phyloP scores from a whole-genome alignment of 108 stramenopile species.

The Skeletonema grethae region DNA sequence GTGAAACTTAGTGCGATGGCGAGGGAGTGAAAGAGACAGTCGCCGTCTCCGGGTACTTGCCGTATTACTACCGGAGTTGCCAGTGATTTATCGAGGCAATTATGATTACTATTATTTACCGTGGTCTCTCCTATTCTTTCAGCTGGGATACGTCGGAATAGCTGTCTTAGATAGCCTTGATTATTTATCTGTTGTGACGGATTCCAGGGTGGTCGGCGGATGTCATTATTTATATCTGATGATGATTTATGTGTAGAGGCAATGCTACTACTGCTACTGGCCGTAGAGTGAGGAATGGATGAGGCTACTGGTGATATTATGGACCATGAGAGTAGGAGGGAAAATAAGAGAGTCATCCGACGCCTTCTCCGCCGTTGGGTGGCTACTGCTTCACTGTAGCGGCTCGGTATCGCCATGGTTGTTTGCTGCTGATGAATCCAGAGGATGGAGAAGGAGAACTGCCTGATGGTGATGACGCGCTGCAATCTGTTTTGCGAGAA shows the following conservation, averaged over 20 bases:
- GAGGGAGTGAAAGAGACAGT: constrained; percentile 56
- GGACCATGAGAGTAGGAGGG: not conserved
- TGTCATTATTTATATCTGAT: not conserved
- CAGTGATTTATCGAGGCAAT: not conserved
- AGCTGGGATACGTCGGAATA: constrained; percentile 25
- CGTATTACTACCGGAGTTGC: constrained; percentile 24
- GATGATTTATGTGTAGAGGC: not conserved
- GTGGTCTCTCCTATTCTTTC: constrained; percentile 19
- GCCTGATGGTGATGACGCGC: not conserved
- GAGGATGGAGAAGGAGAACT: not conserved
- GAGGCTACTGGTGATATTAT: not conserved
- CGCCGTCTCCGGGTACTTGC: constrained; percentile 60
- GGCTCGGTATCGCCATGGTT: constrained; percentile 4
- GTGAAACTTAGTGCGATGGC: constrained; percentile 8
- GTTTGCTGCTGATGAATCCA: not conserved
- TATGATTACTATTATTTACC: not conserved
- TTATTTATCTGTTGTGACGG: constrained; percentile 31
- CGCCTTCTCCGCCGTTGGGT: not conserved
- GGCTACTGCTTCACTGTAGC: no score
- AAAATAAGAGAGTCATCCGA: not conserved
- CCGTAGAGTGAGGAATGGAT: not conserved
- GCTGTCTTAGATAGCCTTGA: constrained; percentile 30
- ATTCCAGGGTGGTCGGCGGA: constrained; percentile 45
- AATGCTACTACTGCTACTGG: not conserved
- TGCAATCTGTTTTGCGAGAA: not conserved